Conservation (phyloP, 257 asterid species). For the Capsicum rhomboideum region DNA sequence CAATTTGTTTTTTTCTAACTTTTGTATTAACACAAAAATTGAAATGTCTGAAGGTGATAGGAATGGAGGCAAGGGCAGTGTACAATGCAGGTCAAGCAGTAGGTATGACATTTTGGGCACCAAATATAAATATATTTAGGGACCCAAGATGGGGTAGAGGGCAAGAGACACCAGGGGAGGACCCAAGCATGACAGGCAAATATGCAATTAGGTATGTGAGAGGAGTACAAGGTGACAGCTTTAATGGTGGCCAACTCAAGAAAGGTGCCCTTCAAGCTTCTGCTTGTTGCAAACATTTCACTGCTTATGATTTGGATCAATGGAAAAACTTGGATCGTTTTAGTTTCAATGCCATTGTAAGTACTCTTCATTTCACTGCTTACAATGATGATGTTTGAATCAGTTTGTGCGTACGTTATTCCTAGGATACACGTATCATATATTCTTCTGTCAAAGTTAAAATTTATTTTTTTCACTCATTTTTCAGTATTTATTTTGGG, state of each 20-base stretch:
- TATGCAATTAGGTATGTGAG: slow-evolving; percentile 64
- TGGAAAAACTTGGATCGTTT: slow-evolving; percentile 57
- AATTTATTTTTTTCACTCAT: no score
- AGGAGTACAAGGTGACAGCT: slow-evolving; percentile 67
- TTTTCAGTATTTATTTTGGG: no score
- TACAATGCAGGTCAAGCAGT: slow-evolving; percentile 71
- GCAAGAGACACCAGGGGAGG: slow-evolving; percentile 88
- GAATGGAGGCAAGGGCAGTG: slow-evolving; percentile 65
- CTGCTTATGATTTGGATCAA: slow-evolving; percentile 71
- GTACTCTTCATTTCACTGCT: background rate
- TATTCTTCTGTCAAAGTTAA: no score
- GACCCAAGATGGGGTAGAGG: slow-evolving; percentile 96
- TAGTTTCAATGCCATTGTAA: slow-evolving; percentile 56
- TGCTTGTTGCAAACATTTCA: slow-evolving; percentile 84
- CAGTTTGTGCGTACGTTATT: background rate
- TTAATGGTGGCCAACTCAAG: slow-evolving; percentile 33
- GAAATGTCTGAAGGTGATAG: slow-evolving; percentile 36
- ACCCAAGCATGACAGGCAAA: slow-evolving; percentile 43
- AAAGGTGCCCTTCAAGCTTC: slow-evolving; percentile 54
- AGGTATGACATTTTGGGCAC: slow-evolving; percentile 91
- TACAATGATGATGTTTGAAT: background rate
- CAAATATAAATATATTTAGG: slow-evolving; percentile 67
- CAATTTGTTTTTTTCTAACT: no score
- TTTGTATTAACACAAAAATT: no score
- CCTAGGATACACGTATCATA: background rate